Percentiles rank a stretch among this genome's conserved stretches.
These are phyloP conservation scores for Acanthamoeba sp. DNA, from an alignment of 208 protist species.

Conservation along the genomic window DNA sequence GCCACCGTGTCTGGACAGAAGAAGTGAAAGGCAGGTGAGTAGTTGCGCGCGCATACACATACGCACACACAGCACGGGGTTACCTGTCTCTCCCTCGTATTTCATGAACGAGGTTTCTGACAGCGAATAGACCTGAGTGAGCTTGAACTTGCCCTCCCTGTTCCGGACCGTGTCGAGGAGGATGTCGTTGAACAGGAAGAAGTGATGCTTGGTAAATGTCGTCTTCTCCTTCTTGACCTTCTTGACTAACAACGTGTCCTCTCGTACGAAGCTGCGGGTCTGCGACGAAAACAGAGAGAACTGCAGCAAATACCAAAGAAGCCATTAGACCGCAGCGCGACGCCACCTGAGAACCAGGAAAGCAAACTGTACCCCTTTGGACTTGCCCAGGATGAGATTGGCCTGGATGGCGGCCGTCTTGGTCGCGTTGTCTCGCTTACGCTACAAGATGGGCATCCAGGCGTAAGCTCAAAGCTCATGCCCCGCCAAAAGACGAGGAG, in stretches of 20 bases:
- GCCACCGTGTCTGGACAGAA: constrained; percentile 54
- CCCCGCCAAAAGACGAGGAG: neutral
- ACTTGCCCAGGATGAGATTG: constrained; percentile 53
- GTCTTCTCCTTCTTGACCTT: constrained; percentile 73
- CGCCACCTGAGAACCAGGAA: neutral
- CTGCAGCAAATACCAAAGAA: constrained; percentile 3
- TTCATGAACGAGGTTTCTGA: constrained; percentile 28
- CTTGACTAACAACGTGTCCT: constrained; percentile 46
- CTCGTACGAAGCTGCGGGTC: constrained; percentile 4
- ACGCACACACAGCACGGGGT: neutral
- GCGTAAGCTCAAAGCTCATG: too few species aligned
- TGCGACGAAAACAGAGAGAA: constrained; percentile 56
- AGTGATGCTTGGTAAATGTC: constrained; percentile 46
- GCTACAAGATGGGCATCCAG: neutral
- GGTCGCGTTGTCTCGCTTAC: constrained; percentile 33
- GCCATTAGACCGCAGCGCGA: too few species aligned
- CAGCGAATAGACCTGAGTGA: neutral
- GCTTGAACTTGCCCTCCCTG: constrained; percentile 32
- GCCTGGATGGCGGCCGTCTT: constrained; percentile 36
- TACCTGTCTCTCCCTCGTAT: constrained; percentile 51
- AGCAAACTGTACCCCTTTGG: neutral
- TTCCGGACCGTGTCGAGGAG: constrained; percentile 42
- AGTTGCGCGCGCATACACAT: neutral
- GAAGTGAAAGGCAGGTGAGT: neutral
- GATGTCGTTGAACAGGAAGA: constrained; percentile 65